A percentile compares a stretch with the other conserved stretches of the same genome.
Conservation (phyloP, 2,329 filamentous ascomycete species). For the Penicillium sp. region DNA sequence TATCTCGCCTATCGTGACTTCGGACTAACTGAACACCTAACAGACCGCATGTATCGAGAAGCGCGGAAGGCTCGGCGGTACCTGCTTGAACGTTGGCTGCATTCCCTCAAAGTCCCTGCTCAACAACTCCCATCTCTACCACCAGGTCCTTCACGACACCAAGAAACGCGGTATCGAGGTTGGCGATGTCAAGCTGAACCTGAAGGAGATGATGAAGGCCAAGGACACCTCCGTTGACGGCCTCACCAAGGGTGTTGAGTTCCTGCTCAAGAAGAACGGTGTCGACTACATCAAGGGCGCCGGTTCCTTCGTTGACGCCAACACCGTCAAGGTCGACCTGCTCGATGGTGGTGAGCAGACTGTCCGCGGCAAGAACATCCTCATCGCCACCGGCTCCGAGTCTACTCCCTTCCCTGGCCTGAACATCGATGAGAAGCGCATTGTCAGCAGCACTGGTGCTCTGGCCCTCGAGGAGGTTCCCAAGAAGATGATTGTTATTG, state of each 20-base stretch:
- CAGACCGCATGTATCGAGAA: slow-evolving; percentile 98
- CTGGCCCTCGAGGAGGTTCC: slow-evolving; percentile 85
- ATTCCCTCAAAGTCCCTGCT: slow-evolving; percentile 99
- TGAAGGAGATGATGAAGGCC: slow-evolving; percentile 94
- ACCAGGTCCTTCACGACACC: slow-evolving; percentile 93
- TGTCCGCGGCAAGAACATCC: slow-evolving; percentile 89
- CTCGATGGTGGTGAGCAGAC: slow-evolving; percentile 87
- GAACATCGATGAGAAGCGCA: slow-evolving; percentile 94
- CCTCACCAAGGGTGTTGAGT: slow-evolving; percentile 96
- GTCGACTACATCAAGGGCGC: slow-evolving; percentile 97
- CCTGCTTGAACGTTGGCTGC: slow-evolving; percentile 97
- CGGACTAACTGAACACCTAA: slow-evolving; percentile 13
- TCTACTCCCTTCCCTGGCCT: slow-evolving; percentile 94
- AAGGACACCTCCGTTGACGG: slow-evolving; percentile 87
- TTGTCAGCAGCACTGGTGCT: slow-evolving; percentile 93
- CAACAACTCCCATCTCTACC: slow-evolving; percentile 98
- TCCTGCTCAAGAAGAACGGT: slow-evolving; percentile 98
- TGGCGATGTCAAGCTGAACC: slow-evolving; percentile 92
- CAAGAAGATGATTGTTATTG: slow-evolving; percentile 95
- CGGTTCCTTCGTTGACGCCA: slow-evolving; percentile 78
- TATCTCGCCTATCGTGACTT: background rate
- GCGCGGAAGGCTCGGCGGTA: slow-evolving; percentile 88
- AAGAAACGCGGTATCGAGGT: slow-evolving; percentile 97
- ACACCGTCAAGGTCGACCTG: slow-evolving; percentile 86
- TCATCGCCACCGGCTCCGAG: slow-evolving; percentile 95